Conservation (phyloP, 1,284 basidiomycete genomes). For the Leccinum subspadiceum region DNA sequence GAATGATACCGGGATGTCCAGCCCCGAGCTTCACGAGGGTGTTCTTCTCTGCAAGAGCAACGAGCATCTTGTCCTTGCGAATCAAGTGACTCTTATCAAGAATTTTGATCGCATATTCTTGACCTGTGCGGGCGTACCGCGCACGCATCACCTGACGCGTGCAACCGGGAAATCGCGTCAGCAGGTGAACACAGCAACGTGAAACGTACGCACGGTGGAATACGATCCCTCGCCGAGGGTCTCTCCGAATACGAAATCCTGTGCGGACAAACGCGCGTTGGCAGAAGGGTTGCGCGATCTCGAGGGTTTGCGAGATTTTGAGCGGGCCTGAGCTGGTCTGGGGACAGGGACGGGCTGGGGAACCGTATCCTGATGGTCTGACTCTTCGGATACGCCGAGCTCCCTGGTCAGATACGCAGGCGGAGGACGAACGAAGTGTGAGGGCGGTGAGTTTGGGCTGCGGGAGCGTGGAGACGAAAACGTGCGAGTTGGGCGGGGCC, state of each 20-base stretch:
- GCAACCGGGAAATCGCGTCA: slow-evolving; percentile 1
- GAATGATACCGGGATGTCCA: slow-evolving; percentile 81
- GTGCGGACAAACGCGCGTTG: slow-evolving; percentile 45
- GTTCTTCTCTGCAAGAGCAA: slow-evolving; percentile 65
- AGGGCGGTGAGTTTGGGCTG: slow-evolving; percentile 50
- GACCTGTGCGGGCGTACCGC: slow-evolving; percentile 52
- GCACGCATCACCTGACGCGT: slow-evolving; percentile 57
- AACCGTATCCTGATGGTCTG: slow-evolving; percentile 16
- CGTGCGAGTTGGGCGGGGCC: slow-evolving; percentile 58
- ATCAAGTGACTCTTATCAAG: slow-evolving; percentile 74
- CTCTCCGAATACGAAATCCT: slow-evolving; percentile 70
- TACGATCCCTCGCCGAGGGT: slow-evolving; percentile 77
- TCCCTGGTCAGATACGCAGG: slow-evolving; percentile 63
- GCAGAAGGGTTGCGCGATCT: slow-evolving; percentile 48
- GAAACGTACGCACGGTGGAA: slow-evolving; percentile 58
- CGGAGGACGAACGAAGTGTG: slow-evolving; percentile 43
- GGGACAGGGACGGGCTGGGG: slow-evolving; percentile 11
- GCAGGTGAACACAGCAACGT: background rate
- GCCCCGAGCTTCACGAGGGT: slow-evolving; percentile 59
- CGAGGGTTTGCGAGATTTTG: slow-evolving; percentile 38
- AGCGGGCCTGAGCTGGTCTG: slow-evolving; percentile 19
- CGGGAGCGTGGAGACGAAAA: slow-evolving; percentile 64
- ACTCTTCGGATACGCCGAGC: slow-evolving; percentile 44
- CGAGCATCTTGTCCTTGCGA: slow-evolving; percentile 63
- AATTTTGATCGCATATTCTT: slow-evolving; percentile 74